Base-by-base conservation (phyloP, 768 basidiomycete species). In the Suillus plorans region DNA sequence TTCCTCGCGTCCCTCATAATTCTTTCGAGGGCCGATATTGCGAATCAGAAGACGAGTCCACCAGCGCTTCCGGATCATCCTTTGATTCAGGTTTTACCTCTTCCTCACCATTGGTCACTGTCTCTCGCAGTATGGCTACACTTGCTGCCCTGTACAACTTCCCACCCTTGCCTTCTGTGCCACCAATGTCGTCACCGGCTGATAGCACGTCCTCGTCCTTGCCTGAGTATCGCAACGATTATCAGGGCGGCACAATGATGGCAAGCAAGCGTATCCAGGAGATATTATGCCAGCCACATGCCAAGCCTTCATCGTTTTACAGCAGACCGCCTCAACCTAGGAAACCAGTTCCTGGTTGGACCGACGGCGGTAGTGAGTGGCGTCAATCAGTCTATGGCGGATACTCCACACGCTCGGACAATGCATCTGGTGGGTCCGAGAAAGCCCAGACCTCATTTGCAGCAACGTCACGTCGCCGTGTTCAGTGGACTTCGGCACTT, bases 161-260 rank as follows among this genome's bases (percentile, higher is more conserved):
- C 69, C 80, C 81, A 16, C 82, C 85, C 20, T 75, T 85, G 0
- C 87, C 88, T 0, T 83, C 85, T 0, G 81, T 85, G 0, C 79
- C 85, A 8, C 83, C 83, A 10, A 76, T 82, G 47, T 31, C 76
- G 63, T 73, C 73, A 52, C 53, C 64, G 12, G 60, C 62, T 14
- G 70, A 71, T 20, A 63, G 68, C 36, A 34, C 65, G 3, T 65
- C 69, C 7, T 4, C 68, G 45, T 78, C 67, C 65, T 79, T 60
- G 42, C 76, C 57, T 60, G 66, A 77, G 60, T 69, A 70, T 62
- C 69, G 75, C 62, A 78, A 79, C 31, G 80, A 84, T 49, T 89
- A 83, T 71, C 80, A 78, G 67, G 80, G 81, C 45, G 89, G 89
- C 45, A 78, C 89, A 76, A 89, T 90, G 82, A 90, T 90, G 89